Evolutionary conservation across 129 eudicot genomes (phyloP).

Genomic region (Heracleum sosnowskyi): DNA sequence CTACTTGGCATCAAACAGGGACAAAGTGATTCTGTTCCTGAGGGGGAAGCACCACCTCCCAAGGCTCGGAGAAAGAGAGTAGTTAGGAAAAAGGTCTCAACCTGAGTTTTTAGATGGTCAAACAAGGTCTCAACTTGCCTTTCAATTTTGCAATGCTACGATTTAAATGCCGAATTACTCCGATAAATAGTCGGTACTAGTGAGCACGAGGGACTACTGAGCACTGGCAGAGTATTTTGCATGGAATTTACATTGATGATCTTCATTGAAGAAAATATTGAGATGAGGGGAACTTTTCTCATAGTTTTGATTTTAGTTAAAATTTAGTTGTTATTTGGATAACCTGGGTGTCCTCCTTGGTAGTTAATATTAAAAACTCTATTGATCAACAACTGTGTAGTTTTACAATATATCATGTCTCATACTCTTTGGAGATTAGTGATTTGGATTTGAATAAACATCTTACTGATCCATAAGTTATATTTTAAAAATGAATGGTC

Average conservation of each 20-base stretch:
- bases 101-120: slow-evolving; percentile 24
- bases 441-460: neutral
- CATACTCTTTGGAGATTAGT: neutral
- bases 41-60: slow-evolving; percentile 48
- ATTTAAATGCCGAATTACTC: neutral
- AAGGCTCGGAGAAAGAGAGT: slow-evolving; percentile 79
- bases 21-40: slow-evolving; percentile 35
- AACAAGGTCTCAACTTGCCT: neutral
- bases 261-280: neutral
- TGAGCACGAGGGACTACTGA: slow-evolving; percentile 2
- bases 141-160: slow-evolving; percentile 41
- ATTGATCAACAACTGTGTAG: neutral
- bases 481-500: neutral
- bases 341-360: neutral
- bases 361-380: neutral
- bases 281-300: neutral
- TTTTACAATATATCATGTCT: neutral
- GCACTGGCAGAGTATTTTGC: neutral
- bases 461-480: neutral
- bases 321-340: neutral
- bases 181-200: slow-evolving; percentile 1
- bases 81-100: slow-evolving; percentile 63
- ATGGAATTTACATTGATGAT: neutral
- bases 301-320: neutral
- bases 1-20: slow-evolving; percentile 75